phyloP scores from a whole-genome alignment of 2,329 filamentous ascomycete species.

The Diplocarpon mali region DNA sequence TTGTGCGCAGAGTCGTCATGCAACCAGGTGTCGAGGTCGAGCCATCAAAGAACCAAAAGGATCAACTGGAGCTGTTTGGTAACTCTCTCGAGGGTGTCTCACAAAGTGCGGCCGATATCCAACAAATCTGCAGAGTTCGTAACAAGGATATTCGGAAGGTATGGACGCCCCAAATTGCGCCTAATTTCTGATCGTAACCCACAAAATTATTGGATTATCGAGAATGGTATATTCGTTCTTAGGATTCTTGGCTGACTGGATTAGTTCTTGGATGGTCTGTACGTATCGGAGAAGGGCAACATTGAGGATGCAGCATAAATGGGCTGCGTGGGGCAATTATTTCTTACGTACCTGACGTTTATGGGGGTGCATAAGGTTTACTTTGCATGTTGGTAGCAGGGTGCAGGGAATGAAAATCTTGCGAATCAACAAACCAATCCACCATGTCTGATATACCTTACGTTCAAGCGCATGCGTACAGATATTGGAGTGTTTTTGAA shows the following conservation, averaged over 20 bases:
- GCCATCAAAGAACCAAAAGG: constrained; percentile 88
- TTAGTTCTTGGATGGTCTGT: constrained; percentile 98
- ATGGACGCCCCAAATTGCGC: constrained; percentile 20
- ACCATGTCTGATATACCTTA: neutral
- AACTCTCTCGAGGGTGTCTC: constrained; percentile 97
- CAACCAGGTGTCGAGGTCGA: constrained; percentile 82
- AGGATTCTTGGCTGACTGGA: neutral
- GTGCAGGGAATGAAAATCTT: constrained; percentile 26
- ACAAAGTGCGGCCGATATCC: constrained; percentile 96
- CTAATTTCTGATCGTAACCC: no score
- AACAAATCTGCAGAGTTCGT: constrained; percentile 98
- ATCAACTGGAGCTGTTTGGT: constrained; percentile 85
- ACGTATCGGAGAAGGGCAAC: constrained; percentile 98
- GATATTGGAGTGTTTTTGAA: no score
- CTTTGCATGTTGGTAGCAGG: constrained; percentile 28
- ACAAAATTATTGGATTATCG: no score
- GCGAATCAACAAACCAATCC: constrained; percentile 14
- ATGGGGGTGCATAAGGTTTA: constrained; percentile 22
- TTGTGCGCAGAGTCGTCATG: constrained; percentile 86
- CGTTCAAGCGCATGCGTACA: no score
- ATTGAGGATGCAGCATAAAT: constrained; percentile 52
- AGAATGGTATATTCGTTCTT: neutral
- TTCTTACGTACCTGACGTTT: constrained; percentile 22
- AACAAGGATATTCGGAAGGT: constrained; percentile 99
- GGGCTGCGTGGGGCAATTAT: constrained; percentile 9